A percentile compares a stretch with the other conserved stretches of the same genome.
Conservation (phyloP, 805 yeast genomes). For the Debaryomyces castellii region DNA sequence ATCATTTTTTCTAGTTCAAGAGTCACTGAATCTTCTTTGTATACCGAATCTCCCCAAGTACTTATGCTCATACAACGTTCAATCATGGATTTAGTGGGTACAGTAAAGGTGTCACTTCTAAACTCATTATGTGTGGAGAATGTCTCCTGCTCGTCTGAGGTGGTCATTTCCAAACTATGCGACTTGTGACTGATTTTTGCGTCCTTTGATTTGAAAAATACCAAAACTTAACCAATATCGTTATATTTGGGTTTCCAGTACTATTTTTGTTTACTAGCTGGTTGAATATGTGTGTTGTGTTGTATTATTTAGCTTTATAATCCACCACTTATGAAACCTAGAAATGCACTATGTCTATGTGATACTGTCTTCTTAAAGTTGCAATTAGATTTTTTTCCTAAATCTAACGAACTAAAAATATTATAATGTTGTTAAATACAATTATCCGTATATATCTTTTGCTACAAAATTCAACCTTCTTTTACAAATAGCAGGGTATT, state of each 20-base stretch:
- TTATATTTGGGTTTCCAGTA: background rate
- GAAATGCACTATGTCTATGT: background rate
- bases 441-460: too few species aligned
- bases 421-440: background rate
- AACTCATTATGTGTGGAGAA: slow-evolving; percentile 38
- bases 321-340: background rate
- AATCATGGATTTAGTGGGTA: slow-evolving; percentile 76
- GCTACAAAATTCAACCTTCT: too few species aligned
- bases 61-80: slow-evolving; percentile 46
- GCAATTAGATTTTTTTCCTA: background rate
- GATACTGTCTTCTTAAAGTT: background rate
- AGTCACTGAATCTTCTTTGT: slow-evolving; percentile 77
- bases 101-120: slow-evolving; percentile 83
- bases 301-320: background rate
- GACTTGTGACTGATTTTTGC: background rate
- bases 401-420: background rate
- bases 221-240: background rate
- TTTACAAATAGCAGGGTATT: background rate
- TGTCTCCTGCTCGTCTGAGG: slow-evolving; percentile 11
- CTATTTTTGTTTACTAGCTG: background rate
- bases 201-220: background rate
- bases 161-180: slow-evolving; percentile 9
- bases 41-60: slow-evolving; percentile 85
- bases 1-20: slow-evolving; percentile 60
- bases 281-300: background rate